A percentile compares a stretch with the other conserved stretches of the same genome.
Conservation (phyloP, 768 basidiomycete species). For the Psilocybe cubensis region DNA sequence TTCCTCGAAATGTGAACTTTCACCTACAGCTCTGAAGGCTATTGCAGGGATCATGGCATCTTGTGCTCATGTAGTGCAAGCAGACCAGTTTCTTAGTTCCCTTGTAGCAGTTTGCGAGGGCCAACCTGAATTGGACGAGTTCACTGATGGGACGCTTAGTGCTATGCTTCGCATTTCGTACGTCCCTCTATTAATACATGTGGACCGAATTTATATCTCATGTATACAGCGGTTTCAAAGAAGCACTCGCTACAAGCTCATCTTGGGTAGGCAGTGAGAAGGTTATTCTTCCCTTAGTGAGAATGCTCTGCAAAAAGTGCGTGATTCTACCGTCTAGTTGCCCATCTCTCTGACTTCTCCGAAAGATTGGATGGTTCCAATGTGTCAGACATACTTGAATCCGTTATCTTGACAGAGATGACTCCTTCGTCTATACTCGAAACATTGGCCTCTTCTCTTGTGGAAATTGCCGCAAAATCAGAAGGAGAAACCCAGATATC, state of each 20-base stretch:
- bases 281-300: slow-evolving; percentile 57
- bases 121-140: slow-evolving; percentile 56
- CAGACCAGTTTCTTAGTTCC: slow-evolving; percentile 67
- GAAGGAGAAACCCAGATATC: slow-evolving; percentile 22
- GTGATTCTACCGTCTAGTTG: not conserved
- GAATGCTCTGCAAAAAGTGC: slow-evolving; percentile 40
- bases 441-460: slow-evolving; percentile 30
- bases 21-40: slow-evolving; percentile 58
- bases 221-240: slow-evolving; percentile 44
- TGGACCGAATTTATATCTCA: not conserved
- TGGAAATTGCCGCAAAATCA: slow-evolving; percentile 27
- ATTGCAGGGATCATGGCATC: slow-evolving; percentile 58
- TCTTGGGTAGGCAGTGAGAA: slow-evolving; percentile 58
- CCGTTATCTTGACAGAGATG: slow-evolving; percentile 36
- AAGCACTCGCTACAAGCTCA: slow-evolving; percentile 47
- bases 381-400: slow-evolving; percentile 37
- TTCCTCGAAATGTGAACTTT: slow-evolving; percentile 65
- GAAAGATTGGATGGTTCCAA: slow-evolving; percentile 37
- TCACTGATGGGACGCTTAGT: slow-evolving; percentile 46
- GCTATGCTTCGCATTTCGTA: slow-evolving; percentile 52
- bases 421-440: slow-evolving; percentile 37
- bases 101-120: slow-evolving; percentile 65
- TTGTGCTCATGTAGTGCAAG: slow-evolving; percentile 50
- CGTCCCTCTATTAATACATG: slow-evolving; percentile 28
- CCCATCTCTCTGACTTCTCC: not conserved